These are phyloP conservation scores for Alternaria metachromatica DNA, from an alignment of 2,329 filamentous ascomycete species.

Conservation along the genomic window DNA sequence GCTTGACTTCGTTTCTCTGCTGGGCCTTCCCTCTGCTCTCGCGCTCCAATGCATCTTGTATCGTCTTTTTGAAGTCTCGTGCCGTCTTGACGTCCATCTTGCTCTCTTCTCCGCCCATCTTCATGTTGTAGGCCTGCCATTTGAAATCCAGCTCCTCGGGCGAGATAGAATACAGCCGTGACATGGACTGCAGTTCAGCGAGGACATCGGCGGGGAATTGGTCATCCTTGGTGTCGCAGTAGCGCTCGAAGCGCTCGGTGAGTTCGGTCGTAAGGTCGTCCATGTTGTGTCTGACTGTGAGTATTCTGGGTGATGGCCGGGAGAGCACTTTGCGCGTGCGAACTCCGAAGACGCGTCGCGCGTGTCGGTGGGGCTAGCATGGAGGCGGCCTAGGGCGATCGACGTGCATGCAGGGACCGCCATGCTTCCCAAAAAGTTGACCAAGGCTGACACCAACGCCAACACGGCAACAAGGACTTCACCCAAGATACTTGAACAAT, in stretches of 20 bases:
- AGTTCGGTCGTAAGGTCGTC: conserved; percentile 60
- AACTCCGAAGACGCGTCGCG: conserved; percentile 37
- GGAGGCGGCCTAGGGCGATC: conserved; percentile 21
- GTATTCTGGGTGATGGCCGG: conserved; percentile 5
- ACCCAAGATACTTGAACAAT: neutral
- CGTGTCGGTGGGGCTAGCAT: conserved; percentile 28
- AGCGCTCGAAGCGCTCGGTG: conserved; percentile 69
- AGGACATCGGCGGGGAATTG: conserved; percentile 78
- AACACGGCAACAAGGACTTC: neutral
- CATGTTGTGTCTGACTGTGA: conserved; percentile 48
- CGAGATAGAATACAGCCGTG: conserved; percentile 80
- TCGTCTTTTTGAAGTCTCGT: conserved; percentile 81
- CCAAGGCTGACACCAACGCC: neutral
- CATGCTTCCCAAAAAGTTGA: conserved; percentile 21
- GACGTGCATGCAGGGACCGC: conserved; percentile 22
- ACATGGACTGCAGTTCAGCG: conserved; percentile 82
- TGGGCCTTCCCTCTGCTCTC: conserved; percentile 72
- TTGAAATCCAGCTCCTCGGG: conserved; percentile 94
- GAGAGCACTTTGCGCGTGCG: conserved; percentile 18
- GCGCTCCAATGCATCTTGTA: conserved; percentile 84
- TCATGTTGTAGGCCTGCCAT: conserved; percentile 98
- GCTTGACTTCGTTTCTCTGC: conserved; percentile 66
- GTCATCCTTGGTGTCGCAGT: conserved; percentile 55
- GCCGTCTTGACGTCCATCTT: conserved; percentile 73
- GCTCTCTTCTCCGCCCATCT: conserved; percentile 83